Conservation (phyloP, 768 basidiomycete species). For the Pleurotus salmoneostramineus region DNA sequence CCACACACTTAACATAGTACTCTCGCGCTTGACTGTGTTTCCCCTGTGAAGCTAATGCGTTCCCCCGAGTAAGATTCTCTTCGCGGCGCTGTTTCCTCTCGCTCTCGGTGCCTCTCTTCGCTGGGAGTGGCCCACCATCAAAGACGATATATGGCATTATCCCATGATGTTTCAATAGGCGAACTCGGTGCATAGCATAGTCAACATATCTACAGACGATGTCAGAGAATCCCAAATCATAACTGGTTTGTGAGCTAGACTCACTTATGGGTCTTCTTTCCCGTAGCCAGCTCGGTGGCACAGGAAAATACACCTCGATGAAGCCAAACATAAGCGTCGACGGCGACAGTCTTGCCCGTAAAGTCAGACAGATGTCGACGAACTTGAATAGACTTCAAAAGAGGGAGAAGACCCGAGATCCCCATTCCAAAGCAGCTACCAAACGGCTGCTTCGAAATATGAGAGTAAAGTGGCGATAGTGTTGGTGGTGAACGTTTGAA, state of each 20-base stretch:
- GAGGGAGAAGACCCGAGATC: conserved; percentile 84
- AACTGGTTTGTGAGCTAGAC: conserved; percentile 19
- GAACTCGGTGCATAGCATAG: conserved; percentile 91
- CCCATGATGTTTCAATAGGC: conserved; percentile 78
- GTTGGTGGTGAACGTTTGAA: no score
- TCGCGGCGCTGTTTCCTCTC: conserved; percentile 74
- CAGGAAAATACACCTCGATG: conserved; percentile 89
- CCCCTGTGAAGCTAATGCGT: conserved; percentile 72
- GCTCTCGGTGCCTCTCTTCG: conserved; percentile 87
- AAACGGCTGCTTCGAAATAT: background rate
- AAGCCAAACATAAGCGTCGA: conserved; percentile 95
- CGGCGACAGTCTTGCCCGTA: conserved; percentile 78
- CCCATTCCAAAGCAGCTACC: conserved; percentile 66
- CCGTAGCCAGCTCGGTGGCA: conserved; percentile 85
- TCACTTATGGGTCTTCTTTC: conserved; percentile 80
- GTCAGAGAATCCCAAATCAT: background rate
- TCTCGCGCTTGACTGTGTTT: conserved; percentile 81
- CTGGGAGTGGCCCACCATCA: conserved; percentile 93
- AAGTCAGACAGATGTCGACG: conserved; percentile 78
- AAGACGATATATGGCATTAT: conserved; percentile 93
- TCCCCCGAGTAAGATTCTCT: conserved; percentile 73
- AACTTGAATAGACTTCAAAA: conserved; percentile 87
- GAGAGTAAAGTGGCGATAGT: background rate
- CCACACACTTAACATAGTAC: conserved; percentile 84
- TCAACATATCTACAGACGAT: conserved; percentile 75